These are phyloP conservation scores for Pelargonium citronellum DNA, from an alignment of 441 rosid genomes.

Conservation along the genomic window DNA sequence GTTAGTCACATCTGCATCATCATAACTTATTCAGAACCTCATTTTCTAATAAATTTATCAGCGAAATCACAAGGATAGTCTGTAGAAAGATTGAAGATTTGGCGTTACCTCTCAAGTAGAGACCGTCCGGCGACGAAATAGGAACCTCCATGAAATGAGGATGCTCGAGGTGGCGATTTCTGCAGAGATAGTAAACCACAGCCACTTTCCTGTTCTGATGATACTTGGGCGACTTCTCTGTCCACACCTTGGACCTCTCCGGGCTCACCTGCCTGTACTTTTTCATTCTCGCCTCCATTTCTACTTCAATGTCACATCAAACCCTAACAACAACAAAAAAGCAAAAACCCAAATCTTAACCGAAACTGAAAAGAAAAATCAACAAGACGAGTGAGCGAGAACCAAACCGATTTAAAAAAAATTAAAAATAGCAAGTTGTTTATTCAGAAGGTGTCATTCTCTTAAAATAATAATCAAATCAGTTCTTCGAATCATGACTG, in stretches of 20 bases:
- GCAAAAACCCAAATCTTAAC: too few species aligned
- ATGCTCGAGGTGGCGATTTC: constrained; percentile 95
- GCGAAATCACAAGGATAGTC: not conserved
- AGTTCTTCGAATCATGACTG: too few species aligned
- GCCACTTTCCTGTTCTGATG: constrained; percentile 61
- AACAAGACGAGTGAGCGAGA: too few species aligned
- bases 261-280: constrained; percentile 78
- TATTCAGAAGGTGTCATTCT: too few species aligned
- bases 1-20: constrained; percentile 48
- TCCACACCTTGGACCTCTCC: constrained; percentile 93
- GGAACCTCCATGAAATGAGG: constrained; percentile 94
- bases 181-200: constrained; percentile 79
- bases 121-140: constrained; percentile 63
- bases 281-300: constrained; percentile 68
- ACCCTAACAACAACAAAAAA: constrained; percentile 18
- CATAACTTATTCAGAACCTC: constrained; percentile 11
- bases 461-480: too few species aligned
- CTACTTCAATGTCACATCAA: constrained; percentile 13
- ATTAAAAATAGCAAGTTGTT: too few species aligned
- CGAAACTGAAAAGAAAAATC: too few species aligned
- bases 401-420: too few species aligned
- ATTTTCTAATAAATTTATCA: not conserved
- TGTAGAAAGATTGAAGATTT: not conserved
- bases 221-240: constrained; percentile 78
- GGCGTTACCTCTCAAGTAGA: constrained; percentile 62